Base-by-base conservation (phyloP, 2,329 filamentous ascomycete genomes). In the Sphaerulina vaccinii region DNA sequence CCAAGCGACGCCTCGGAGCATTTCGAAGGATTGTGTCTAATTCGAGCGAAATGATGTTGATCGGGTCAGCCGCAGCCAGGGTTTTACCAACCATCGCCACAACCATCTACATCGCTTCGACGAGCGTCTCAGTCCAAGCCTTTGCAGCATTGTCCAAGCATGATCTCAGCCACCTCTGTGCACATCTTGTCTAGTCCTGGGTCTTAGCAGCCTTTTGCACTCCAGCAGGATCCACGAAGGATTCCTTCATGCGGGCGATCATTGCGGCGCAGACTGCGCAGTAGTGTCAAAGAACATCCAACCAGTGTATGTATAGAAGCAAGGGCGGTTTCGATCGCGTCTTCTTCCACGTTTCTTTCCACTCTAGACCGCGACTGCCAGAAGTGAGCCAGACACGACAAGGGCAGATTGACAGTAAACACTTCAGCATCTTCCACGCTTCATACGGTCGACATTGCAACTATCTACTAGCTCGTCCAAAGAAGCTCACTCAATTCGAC, bases 231-330 rank as follows among this genome's bases (percentile, higher is more conserved):
- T 32, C 27, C 27, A 32, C n/a, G 44, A 48, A 48, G 44, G 49
- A 46, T 45, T n/a, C 35, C 16, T 19, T 39, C 23, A 19, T 21
- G 49, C 18, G 18, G 18, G 19, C 41, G 41, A 51, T 36, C 22
- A 32, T 40, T 41, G 49, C 42, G 35, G 41, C 23, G 27, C 40
- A 44, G 39, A 10, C 10, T 32, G 27, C 27, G 27, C 27, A 32
- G 24, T 32, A 32, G 5, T 32, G 11, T 10, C 8, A 11, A 10
- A 10, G 3, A 4, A 32, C 6, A 13, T 32, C 10, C 27, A 32
- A 3, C 8, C 27, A 32, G 27, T 13, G 4, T 32, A 32, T 32
- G 27, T 32, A 32, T 11, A 32, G 27, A 10, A 13, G 27, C 27
- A 13, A 10, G 27, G 11, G 27, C n/a, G 9, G n/a, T n/a, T n/a